Evolutionary conservation across 352 stramenopile species (phyloP), one percentile per base, ranked within the genome.

Genomic region (Phytophthora macrochlamydospora): DNA sequence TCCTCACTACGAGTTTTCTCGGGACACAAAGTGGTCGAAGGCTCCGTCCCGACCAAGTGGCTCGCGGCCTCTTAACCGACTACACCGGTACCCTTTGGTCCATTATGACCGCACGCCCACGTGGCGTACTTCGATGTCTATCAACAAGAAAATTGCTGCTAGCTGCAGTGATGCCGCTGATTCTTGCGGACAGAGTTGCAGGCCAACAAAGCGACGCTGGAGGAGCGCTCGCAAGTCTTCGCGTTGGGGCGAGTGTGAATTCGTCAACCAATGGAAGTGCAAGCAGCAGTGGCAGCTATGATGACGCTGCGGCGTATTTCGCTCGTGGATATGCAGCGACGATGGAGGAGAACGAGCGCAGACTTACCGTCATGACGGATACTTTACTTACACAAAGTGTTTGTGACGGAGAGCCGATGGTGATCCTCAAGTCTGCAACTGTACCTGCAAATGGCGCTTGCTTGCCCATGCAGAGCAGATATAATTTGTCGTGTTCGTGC

Each of bases 401-500:
- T 54, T 85, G 76, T 38, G 62, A 63, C 48, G 71, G 76, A 24
- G 50, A 69, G 35, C 73, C 76, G 2, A 69, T 79, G 62, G 45
- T 82, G 32, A 65, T 85, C 50, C 46, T 71, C 49, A 79, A 79
- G 65, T 75, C 76, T 12, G 50, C 65, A 5, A 65, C 18, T 0
- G 29, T 67, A 13, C 50, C 56, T 9, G 29, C 62, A 24, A 85
- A 85, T 54, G 62, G 68, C n/a, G 72, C 50, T 2, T 85, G 77
- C 46, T 56, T 78, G 44, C 42, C 53, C 12, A 44, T 67, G 3
- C 62, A 77, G 45, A 74, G 62, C 43, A 53, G 42, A n/a, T 74
- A 68, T 67, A 81, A 81, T 13, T 64, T 85, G 14, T 85, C 77
- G 51, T 85, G 77, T 44, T 64, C 74, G 43, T 85, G 77, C 51